These are phyloP conservation scores for Ploettnerulaceae sp. DNA, from an alignment of 2,329 filamentous ascomycete genomes.

Conservation along the genomic window DNA sequence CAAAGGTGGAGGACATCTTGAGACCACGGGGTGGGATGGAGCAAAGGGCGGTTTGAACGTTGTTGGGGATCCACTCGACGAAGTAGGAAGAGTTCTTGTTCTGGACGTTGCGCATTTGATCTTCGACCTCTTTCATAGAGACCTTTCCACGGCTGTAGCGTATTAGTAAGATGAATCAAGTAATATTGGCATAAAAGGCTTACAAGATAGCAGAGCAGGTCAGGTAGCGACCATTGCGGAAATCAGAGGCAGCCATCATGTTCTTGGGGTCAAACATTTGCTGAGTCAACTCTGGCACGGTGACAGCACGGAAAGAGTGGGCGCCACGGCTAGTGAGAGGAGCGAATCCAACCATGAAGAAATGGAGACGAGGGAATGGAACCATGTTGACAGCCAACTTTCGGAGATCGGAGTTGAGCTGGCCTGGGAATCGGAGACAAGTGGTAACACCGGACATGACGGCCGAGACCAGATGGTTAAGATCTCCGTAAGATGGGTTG, in stretches of 20 bases:
- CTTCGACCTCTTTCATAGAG: slow-evolving; percentile 99
- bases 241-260: slow-evolving; percentile 99
- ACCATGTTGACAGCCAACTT: slow-evolving; percentile 99
- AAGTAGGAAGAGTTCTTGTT: slow-evolving; percentile 99
- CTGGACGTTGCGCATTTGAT: slow-evolving; percentile 99
- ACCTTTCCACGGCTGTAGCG: slow-evolving; percentile 91
- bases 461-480: slow-evolving; percentile 98
- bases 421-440: slow-evolving; percentile 97
- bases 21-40: slow-evolving; percentile 96
- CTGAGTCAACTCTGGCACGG: slow-evolving; percentile 96
- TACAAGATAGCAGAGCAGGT: slow-evolving; percentile 97
- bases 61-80: slow-evolving; percentile 99
- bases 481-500: slow-evolving; percentile 96
- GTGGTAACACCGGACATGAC: slow-evolving; percentile 99
- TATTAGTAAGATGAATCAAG: slow-evolving; percentile 37
- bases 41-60: slow-evolving; percentile 98
- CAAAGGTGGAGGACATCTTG: slow-evolving; percentile 98
- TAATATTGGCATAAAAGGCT: slow-evolving; percentile 18
- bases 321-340: slow-evolving; percentile 91
- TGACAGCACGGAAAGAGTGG: slow-evolving; percentile 94
- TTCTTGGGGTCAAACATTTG: slow-evolving; percentile 99
- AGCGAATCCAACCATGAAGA: slow-evolving; percentile 99
- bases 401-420: slow-evolving; percentile 99
- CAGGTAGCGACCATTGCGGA: slow-evolving; percentile 99
- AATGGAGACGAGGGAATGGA: slow-evolving; percentile 99